Evolutionary conservation across 305 asterid species (phyloP), one percentile per base, ranked within the genome.

Genomic region (Rubia tinctorum): DNA sequence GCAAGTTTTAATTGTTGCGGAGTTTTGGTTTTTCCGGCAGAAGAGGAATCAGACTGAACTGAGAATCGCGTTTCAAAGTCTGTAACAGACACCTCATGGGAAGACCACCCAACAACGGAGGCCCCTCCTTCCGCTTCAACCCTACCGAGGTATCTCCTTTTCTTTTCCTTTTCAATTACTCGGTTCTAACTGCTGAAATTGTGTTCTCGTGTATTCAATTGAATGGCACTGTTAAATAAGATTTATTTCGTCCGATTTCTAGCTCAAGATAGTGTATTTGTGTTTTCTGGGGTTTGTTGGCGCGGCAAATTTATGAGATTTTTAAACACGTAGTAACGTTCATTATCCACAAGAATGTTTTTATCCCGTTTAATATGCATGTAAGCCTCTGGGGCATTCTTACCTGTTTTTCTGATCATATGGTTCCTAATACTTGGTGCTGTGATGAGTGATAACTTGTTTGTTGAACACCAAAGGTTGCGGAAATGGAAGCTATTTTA

Each of bases 81-180:
- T 9, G 18, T 23, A 23, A 56, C 56, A 49, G 60, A n/a, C 14
- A 20, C 37, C 18, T 77, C 80, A 91, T 92, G 99, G 99, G 99
- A 56, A 88, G 99, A 66, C 97, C 96, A 66, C 95, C 98, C 73
- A 90, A 92, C 87, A 88, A 92, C 71, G 99, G 99, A 75, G 97
- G 90, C 49, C 97, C 98, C 43, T 85, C 96, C 63, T 92, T 94
- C 88, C 98, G 99, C 70, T 94, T 94, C 47, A 94, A 89, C 78
- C 77, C 89, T n/a, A 63, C 83, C 65, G 99, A 94, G 99, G 99
- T 92, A 63, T 42, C 15, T 66, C 15, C 23, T 22, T 8, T 23
- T 64, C 7, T 62, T 34, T 37, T 34, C 15, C 5, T 12, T 12
- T 23, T 56, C 25, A 25, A 18, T 34, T 27, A 12, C 51, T 2